Base-by-base conservation (phyloP, 352 stramenopile species). In the Plasmopara muralis region DNA sequence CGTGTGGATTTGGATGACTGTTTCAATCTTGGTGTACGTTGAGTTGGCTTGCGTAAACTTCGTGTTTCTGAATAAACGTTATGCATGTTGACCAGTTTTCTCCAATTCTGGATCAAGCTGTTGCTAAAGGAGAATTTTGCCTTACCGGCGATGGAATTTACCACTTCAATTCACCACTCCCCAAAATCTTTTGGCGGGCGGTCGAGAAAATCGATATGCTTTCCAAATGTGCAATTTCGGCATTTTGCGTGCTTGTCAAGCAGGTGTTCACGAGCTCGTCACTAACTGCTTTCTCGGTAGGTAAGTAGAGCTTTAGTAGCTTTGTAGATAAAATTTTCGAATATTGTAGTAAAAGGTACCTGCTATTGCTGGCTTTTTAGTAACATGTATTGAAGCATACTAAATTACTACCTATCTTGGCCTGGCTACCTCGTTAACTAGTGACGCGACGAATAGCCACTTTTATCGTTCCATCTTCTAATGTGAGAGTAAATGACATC, bases 1-100 rank as follows among this genome's bases (percentile, higher is more conserved):
- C 14, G 65, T 81, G 16, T 47, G 53, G 9, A 39, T 81, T 34
- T 81, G 71, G 71, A 81, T 81, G 71, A 77, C 62, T 0, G 18
- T 40, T 16, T 65, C 63, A 3, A 72, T 72, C 42, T 62, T 81
- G 38, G 15, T 71, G 68, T 77, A 63, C 43, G 68, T 70, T 9
- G 31, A 9, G 44, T 31, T 25, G 2, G 29, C 10, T 47, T 53
- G 18, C 14, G 9, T 33, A 16, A 13, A 35, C 30, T 8, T 40
- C 31, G 31, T 35, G 10, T 35, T 48, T 41, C 40, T 58, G 16
- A 58, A 31, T 51, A 0, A 46, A 12, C 42, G 47, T 45, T 33
- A 18, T 55, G 28, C 29, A 39, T 58, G 28, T 47, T 7, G 9
- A 55, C 13, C 53, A 78, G 68, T 30, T 74, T 73, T 34, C 75